Base-by-base conservation (phyloP, 1,284 basidiomycete species). In the Marasmius fiardii region DNA sequence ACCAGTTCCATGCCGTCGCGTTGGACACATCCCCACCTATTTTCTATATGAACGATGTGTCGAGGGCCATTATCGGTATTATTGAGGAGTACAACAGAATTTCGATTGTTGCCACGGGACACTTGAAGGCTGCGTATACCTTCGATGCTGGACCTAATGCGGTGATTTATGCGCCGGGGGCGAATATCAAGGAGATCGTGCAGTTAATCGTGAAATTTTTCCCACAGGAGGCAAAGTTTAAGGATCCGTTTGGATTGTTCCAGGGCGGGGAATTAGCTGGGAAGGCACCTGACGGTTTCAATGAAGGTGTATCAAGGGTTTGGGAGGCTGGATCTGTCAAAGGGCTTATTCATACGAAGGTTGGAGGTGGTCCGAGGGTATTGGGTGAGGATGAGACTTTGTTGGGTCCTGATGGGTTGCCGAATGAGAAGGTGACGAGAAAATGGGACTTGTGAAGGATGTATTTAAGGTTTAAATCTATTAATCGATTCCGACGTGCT, bases 11-110 rank as follows among this genome's bases (percentile, higher is more conserved):
- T 71, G 95, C 96, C 23, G 93, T 97, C 64, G 93, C 92, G 58
- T 87, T 99, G 63, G 97, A 99, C 76, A 99, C 96, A 0, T 82
- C 89, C 48, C 97, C 96, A 1, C 97, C 96, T 47, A 99, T 99
- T 74, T 98, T 99, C 73, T 99, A 99, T 80, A 89, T 99, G 85
- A 99, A 98, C 78, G 96, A 99, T 72, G 92, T 95, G 63, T 92
- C 88, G 60, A 82, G 90, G 28, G 73, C 90, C 26, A 92, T 98
- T 73, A 92, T 97, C 65, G 79, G 86, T 4, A 73, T 96, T 63
- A 81, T 99, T 60, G 90, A 93, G 56, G 97, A 98, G 74, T 87
- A 95, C 76, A 99, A 99, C 76, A 84, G 95, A n/a, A 78, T 92
- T 35, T 81, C 85, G 2, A 69, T 87, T 45, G 84, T 74, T 45